Evolutionary conservation across 345 rosid species (phyloP).

Genomic region (Geranium brycei): DNA sequence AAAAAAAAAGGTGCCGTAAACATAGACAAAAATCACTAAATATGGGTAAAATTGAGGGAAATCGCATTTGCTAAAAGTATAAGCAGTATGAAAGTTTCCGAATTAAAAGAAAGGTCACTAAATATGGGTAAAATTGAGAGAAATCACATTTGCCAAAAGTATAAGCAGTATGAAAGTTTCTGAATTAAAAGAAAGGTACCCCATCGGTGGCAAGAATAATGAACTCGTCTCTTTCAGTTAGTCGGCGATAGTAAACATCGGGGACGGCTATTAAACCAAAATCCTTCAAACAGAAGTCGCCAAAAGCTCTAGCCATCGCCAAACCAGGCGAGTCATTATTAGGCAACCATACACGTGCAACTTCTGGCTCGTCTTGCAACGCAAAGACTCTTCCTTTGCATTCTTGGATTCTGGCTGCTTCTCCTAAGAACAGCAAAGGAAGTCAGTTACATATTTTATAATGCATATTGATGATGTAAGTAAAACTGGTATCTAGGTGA

Average conservation of each 20-base stretch:
- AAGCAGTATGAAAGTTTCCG: no score
- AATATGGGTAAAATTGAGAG: no score
- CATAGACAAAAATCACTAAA: no score
- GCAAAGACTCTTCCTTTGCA: conserved; percentile 97
- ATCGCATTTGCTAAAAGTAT: no score
- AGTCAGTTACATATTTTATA: not conserved
- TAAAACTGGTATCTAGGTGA: not conserved
- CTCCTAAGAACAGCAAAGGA: conserved; percentile 33
- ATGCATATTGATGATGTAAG: not conserved
- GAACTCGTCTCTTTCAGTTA: conserved; percentile 63
- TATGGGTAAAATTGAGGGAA: no score
- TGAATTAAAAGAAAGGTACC: conserved; percentile 28
- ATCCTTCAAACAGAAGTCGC: conserved; percentile 97
- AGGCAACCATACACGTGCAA: conserved; percentile 97
- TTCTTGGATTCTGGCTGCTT: conserved; percentile 84
- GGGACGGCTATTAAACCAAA: conserved; percentile 88
- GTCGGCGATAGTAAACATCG: conserved; percentile 53
- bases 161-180: no score
- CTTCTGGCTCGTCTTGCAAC: conserved; percentile 94
- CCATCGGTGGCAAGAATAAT: conserved; percentile 88
- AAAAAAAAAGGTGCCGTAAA: not conserved
- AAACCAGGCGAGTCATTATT: conserved; percentile 89
- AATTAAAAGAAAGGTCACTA: conserved; percentile 1
- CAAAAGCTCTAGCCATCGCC: conserved; percentile 99
- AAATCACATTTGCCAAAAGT: no score